Conservation (phyloP, 2,329 filamentous ascomycete species). For the Venturia oleaginea region DNA sequence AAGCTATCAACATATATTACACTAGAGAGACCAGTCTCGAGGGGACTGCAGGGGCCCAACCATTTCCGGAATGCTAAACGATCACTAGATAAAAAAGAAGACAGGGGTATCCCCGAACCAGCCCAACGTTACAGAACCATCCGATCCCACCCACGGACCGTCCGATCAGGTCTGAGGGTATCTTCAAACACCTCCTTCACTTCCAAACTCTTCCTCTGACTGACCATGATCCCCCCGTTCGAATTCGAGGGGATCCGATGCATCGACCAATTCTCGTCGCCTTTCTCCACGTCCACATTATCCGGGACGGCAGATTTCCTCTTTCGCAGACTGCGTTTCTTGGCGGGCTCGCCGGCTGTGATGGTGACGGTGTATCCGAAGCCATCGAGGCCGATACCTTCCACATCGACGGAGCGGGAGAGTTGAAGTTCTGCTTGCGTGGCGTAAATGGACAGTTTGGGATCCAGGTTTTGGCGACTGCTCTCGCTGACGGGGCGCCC, state of each 20-base stretch:
- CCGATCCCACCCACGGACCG: constrained; percentile 45
- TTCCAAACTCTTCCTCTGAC: neutral
- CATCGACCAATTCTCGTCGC: neutral
- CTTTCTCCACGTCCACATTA: constrained; percentile 26
- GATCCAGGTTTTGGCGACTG: neutral
- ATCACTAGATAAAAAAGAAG: too few relatives aligned
- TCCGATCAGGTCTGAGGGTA: constrained; percentile 50
- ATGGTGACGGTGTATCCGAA: constrained; percentile 13
- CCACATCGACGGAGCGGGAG: neutral
- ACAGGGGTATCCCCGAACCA: neutral
- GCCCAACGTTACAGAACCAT: neutral
- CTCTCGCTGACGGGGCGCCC: neutral
- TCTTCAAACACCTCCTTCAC: constrained; percentile 53
- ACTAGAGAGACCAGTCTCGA: too few relatives aligned
- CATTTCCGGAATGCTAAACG: too few relatives aligned
- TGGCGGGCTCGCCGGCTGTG: neutral
- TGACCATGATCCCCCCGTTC: neutral
- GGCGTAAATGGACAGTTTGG: neutral
- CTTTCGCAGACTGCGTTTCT: constrained; percentile 21
- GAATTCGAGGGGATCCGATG: neutral
- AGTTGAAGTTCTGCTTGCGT: neutral
- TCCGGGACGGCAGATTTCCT: constrained; percentile 20
- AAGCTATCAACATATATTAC: too few relatives aligned
- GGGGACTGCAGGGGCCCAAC: too few relatives aligned
- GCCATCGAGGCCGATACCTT: constrained; percentile 10